Percentiles rank a stretch among this genome's conserved stretches.
Evolutionary conservation across 805 yeast species (phyloP).

Genomic region (Monosporozyma aerobia): DNA sequence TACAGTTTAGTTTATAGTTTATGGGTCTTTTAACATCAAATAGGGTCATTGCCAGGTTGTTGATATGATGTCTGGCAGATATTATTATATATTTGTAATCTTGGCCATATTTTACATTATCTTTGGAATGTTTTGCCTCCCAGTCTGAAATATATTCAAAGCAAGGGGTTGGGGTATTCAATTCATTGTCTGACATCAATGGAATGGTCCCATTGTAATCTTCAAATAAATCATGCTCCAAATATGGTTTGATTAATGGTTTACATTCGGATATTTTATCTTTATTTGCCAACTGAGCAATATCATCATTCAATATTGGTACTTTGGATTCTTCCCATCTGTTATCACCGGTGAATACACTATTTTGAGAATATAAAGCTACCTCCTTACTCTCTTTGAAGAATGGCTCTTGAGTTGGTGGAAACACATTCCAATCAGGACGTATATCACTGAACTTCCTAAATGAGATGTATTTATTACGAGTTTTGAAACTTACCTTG

Average conservation of each 20-base stretch:
- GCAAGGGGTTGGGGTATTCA: slow-evolving; percentile 19
- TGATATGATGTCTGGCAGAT: slow-evolving; percentile 26
- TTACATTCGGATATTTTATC: background rate
- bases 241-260: slow-evolving; percentile 8
- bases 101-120: background rate
- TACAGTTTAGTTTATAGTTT: slow-evolving; percentile 8
- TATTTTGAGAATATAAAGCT: slow-evolving; percentile 9
- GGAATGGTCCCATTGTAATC: slow-evolving; percentile 11
- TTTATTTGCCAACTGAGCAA: slow-evolving; percentile 7
- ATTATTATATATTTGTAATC: slow-evolving; percentile 14
- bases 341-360: background rate
- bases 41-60: slow-evolving; percentile 19
- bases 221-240: slow-evolving; percentile 19
- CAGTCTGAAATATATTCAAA: slow-evolving; percentile 13
- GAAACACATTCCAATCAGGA: background rate
- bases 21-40: slow-evolving; percentile 10
- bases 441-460: background rate
- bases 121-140: slow-evolving; percentile 1
- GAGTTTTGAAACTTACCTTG: background rate
- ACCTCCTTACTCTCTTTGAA: slow-evolving; percentile 14
- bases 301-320: slow-evolving; percentile 9
- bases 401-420: slow-evolving; percentile 7
- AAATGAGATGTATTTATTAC: background rate
- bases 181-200: slow-evolving; percentile 13
- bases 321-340: slow-evolving; percentile 2